phyloP scores from a whole-genome alignment of 768 basidiomycete species.

The Kwoniella dejecticola region DNA sequence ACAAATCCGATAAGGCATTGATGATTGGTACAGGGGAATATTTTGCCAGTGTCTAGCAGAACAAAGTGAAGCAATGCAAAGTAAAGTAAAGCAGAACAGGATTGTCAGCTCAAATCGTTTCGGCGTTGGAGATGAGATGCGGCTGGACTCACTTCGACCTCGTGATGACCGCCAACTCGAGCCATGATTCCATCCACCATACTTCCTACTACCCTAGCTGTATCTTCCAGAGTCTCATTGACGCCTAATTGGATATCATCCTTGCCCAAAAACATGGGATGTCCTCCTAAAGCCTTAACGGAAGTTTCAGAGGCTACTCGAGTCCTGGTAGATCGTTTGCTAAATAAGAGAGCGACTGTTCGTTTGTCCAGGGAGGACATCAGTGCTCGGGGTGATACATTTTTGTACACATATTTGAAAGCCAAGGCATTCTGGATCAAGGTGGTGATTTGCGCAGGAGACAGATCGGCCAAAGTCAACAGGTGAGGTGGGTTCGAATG shows the following conservation, averaged over 20 bases:
- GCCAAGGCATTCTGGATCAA: slow-evolving; percentile 67
- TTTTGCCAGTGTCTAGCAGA: slow-evolving; percentile 90
- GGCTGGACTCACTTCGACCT: slow-evolving; percentile 74
- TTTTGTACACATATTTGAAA: slow-evolving; percentile 52
- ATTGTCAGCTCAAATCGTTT: background rate
- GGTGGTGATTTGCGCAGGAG: slow-evolving; percentile 69
- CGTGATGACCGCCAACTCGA: slow-evolving; percentile 85
- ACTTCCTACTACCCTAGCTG: slow-evolving; percentile 81
- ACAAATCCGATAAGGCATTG: slow-evolving; percentile 91
- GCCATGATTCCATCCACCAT: slow-evolving; percentile 98
- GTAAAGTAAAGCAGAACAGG: no score
- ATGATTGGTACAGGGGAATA: slow-evolving; percentile 91
- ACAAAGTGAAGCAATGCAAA: no score
- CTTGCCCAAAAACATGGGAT: slow-evolving; percentile 81
- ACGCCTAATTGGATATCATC: slow-evolving; percentile 96
- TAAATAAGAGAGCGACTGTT: slow-evolving; percentile 84
- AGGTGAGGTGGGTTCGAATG: slow-evolving; percentile 64
- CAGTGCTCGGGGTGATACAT: slow-evolving; percentile 13
- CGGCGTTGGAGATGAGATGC: background rate
- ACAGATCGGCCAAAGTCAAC: slow-evolving; percentile 85
- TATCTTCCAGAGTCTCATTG: slow-evolving; percentile 83
- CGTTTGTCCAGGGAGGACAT: slow-evolving; percentile 60
- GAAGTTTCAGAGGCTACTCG: slow-evolving; percentile 85
- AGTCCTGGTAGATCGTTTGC: slow-evolving; percentile 90
- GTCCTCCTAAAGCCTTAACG: slow-evolving; percentile 75